Base-by-base conservation (phyloP, 495 filamentous ascomycete species). In the Aspergillus homomorphus region DNA sequence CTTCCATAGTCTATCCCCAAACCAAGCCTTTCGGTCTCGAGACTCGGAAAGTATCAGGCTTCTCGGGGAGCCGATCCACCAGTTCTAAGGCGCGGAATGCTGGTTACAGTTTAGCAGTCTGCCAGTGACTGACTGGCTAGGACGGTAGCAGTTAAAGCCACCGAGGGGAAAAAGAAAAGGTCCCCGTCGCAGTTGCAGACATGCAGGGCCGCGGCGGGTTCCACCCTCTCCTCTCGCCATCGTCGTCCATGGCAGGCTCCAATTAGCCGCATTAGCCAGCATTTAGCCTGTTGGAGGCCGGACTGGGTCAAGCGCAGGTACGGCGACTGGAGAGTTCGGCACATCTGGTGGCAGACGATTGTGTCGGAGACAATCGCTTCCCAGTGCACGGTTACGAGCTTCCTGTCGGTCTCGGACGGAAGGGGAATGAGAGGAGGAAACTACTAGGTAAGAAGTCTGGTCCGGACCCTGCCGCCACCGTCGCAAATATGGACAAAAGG, bases 41-140 rank as follows among this genome's bases (percentile, higher is more conserved):
- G 48, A 51, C 48, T 33, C 48, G 48, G 46, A 26, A 24, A 50
- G 48, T 28, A 28, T 51, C 46, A 50, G 48, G 28, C 30, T n/a
- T n/a, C n/a, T 51, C 48, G 48, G 48, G 10, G 33, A 38, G 15
- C 48, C 48, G 23, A 28, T 51, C 16, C 48, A 51, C 23, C 22
- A 22, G 6, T 22, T 1, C 43, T n/a, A 45, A 3, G 3, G 26
- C 26, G 9, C 26, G 3, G 9, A 28, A 28, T 9, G 3, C 4
- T 9, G 9, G 3, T 28, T 28, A 3, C 9, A 28, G 26, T 28
- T n/a, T n/a, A n/a, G n/a, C n/a, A n/a, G n/a, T n/a, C 12, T 38
- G 33, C 33, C 33, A 38, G 4, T 38, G n/a, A n/a, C n/a, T 14
- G 33, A 38, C 5, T 38, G 33, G 33, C 33, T 38, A 38, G 10